Evolutionary conservation across 148 eudicot species (phyloP), one percentile per base, ranked within the genome.

Genomic region (Heliosperma pusillum): DNA sequence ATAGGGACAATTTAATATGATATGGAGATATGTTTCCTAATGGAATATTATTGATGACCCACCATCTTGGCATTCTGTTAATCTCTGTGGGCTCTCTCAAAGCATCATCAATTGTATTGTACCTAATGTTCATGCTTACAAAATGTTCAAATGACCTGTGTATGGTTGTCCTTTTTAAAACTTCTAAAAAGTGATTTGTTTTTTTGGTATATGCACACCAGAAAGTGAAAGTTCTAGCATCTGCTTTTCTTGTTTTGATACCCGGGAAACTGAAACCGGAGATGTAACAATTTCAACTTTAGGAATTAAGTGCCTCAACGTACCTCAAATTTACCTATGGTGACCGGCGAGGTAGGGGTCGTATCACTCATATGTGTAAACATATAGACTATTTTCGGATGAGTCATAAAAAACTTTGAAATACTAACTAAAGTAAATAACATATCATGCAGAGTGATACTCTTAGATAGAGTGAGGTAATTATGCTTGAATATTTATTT

Each of bases 111-210:
- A 74, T 24, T 47, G 63, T 80, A 61, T 74, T 77, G 53, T 64
- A 71, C 76, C 76, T 75, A 74, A 65, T 62, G 47, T 76, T 71
- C 76, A 77, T 83, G 81, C 86, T 80, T 50, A 50, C 80, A 78
- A 84, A 78, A 84, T 78, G 84, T 78, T 79, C 55, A 76, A 27
- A 69, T 79, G 77, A 76, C 80, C 80, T 81, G 84, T 66, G 79
- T 79, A 66, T 79, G 73, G 78, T 79, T 78, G 76, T 81, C 84
- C 82, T 76, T 76, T 73, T 71, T 61, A 80, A 78, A 74, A 58
- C 63, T 62, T 72, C 64, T 25, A 25, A 67, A 81, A 77, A 77
- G 78, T 69, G 67, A 36, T 62, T 22, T 64, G 15, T 61, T 72
- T 76, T 76, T 80, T 76, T 57, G 66, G 58, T 20, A 50, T 50